Percentiles rank a stretch among this genome's conserved stretches.
phyloP scores from a whole-genome alignment of 805 yeast genomes.

The Starmerella powellii region DNA sequence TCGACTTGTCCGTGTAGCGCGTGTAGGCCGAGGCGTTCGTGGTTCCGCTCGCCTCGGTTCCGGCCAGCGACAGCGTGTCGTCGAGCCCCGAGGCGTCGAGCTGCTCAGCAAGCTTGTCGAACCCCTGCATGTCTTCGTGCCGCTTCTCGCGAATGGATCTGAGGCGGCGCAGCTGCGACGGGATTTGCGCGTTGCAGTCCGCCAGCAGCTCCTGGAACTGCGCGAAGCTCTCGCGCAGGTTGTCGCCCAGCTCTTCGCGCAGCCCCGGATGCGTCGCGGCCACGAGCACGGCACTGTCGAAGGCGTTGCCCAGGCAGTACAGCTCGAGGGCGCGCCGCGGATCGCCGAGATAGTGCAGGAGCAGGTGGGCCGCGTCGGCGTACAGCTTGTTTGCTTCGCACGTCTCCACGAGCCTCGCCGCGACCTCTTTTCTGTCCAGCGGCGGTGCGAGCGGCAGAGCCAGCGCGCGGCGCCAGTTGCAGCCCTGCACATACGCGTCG shows the following conservation, averaged over 20 bases:
- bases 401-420: conserved; percentile 47
- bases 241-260: conserved; percentile 41
- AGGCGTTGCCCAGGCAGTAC: conserved; percentile 64
- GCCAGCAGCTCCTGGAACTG: conserved; percentile 75
- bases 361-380: conserved; percentile 68
- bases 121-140: conserved; percentile 70
- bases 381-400: conserved; percentile 52
- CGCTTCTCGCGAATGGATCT: conserved; percentile 79
- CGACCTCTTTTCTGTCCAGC: conserved; percentile 35
- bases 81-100: conserved; percentile 27
- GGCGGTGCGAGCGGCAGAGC: conserved; percentile 43
- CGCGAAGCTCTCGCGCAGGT: conserved; percentile 79
- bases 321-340: conserved; percentile 50
- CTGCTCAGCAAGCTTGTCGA: conserved; percentile 43
- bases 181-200: conserved; percentile 80
- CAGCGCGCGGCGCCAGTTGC: conserved; percentile 78
- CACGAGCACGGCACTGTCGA: conserved; percentile 62
- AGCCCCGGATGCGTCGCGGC: conserved; percentile 34
- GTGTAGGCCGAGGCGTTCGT: conserved; percentile 90
- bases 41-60: conserved; percentile 87
- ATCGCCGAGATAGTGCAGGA: conserved; percentile 48
- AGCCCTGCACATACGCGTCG: conserved; percentile 55
- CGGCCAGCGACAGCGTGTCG: conserved; percentile 89
- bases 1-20: conserved; percentile 81
- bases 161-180: conserved; percentile 70